Evolutionary conservation across 176 grass and related monocot genomes (phyloP).

Genomic region (Ampelocalamus luodianensis): DNA sequence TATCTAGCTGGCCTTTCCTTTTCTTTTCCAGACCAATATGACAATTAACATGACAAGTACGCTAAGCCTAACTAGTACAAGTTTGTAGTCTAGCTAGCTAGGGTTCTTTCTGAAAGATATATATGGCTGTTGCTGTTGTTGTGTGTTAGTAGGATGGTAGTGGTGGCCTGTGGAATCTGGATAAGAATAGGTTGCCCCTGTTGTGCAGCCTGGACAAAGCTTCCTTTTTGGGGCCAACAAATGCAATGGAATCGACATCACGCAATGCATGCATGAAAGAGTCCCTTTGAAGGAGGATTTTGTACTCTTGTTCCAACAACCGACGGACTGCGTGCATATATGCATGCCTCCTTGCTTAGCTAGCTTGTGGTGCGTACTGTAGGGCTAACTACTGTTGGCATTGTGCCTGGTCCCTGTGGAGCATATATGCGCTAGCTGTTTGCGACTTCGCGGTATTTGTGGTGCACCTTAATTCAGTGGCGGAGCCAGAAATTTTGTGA

Average conservation of each 20-base stretch:
- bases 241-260: neutral
- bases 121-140: neutral
- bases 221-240: neutral
- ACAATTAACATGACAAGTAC: neutral
- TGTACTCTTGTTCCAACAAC: constrained; percentile 3
- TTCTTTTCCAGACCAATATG: neutral
- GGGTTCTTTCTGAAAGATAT: neutral
- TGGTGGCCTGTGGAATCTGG: too few relatives aligned
- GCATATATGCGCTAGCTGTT: too few relatives aligned
- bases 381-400: too few relatives aligned
- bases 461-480: too few relatives aligned
- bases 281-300: neutral
- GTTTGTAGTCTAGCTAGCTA: neutral
- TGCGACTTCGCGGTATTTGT: too few relatives aligned
- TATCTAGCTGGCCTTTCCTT: neutral
- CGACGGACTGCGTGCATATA: neutral
- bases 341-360: too few relatives aligned
- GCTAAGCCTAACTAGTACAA: neutral
- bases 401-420: neutral
- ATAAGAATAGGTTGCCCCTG: too few relatives aligned
- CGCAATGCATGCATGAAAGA: neutral
- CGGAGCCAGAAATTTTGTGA: too few relatives aligned
- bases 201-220: too few relatives aligned
- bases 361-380: too few relatives aligned
- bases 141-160: too few relatives aligned